phyloP scores from a whole-genome alignment of 441 rosid species.

The Daphne laureola region DNA sequence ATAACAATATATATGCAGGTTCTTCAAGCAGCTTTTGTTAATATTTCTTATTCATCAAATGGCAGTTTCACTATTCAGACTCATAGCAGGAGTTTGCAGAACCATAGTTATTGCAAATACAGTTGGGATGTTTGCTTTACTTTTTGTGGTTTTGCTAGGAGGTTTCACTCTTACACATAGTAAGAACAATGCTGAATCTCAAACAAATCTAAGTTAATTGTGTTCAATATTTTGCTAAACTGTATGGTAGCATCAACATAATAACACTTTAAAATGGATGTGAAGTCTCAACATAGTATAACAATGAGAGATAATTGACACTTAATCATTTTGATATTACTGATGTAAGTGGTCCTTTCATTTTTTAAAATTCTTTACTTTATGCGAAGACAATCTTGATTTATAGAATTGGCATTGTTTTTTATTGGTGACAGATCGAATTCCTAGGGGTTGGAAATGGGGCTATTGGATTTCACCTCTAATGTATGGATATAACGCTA shows the following conservation, averaged over 20 bases:
- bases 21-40: slow-evolving; percentile 55
- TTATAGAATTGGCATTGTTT: background rate
- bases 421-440: slow-evolving; percentile 27
- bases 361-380: too few relatives aligned
- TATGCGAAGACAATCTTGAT: too few relatives aligned
- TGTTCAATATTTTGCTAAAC: too few relatives aligned
- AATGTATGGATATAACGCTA: slow-evolving; percentile 53
- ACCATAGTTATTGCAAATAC: slow-evolving; percentile 67
- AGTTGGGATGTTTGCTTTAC: slow-evolving; percentile 46
- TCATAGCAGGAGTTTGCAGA: slow-evolving; percentile 59
- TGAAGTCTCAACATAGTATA: background rate
- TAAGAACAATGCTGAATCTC: slow-evolving; percentile 7
- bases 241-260: too few relatives aligned
- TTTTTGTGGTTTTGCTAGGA: slow-evolving; percentile 57
- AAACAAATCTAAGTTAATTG: too few relatives aligned
- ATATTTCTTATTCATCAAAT: slow-evolving; percentile 64
- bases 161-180: slow-evolving; percentile 66
- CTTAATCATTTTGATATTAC: background rate
- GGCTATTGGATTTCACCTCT: slow-evolving; percentile 73
- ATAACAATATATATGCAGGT: slow-evolving; percentile 25
- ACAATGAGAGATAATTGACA: background rate
- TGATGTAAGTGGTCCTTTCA: too few relatives aligned
- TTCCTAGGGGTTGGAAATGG: slow-evolving; percentile 77
- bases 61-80: slow-evolving; percentile 60
- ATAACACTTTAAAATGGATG: too few relatives aligned